Base-by-base conservation (phyloP, 495 filamentous ascomycete species). In the Lasiosphaeria miniovina region DNA sequence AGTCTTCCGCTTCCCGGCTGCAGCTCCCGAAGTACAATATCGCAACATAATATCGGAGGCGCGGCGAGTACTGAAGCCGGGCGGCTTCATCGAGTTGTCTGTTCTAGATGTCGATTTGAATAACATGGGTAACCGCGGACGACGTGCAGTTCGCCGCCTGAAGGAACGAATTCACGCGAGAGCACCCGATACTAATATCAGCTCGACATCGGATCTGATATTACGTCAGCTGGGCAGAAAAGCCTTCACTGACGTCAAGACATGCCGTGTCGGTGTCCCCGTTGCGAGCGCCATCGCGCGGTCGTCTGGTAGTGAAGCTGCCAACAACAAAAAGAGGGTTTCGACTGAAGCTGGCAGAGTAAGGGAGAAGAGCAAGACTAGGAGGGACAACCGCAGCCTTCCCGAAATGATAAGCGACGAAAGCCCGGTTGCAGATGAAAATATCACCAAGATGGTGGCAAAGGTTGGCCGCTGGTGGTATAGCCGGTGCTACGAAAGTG, bases 381-480 rank as follows among this genome's bases (percentile, higher is more conserved):
- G 70, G 52, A 77, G 80, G 51, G 83, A 81, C 34, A 70, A 86
- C 51, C 73, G 82, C 17, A 87, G 84, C 36, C 77, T 91, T 3
- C 82, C 83, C 6, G 88, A 92, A 64, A 80, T 91, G 68, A 85
- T 91, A 62, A 84, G 81, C 55, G 86, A 88, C 58, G 78, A 83
- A 32, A 76, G 82, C 3, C 77, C 79, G 17, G 81, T 84, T 6
- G 82, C 76, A 35, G 90, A 95, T 66, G 88, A 90, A 64, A 86
- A 84, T 55, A 95, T 97, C 65, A 89, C 90, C 4, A 92, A 91
- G 66, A 95, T 96, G 77, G 91, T 98, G 17, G 86, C 92, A 17
- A 87, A 85, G 60, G 93, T 98, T 7, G 95, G 94, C 14, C 80
- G 95, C 43, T 98, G 92, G 91, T 98, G 95, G 94, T 97, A 96